Percentiles rank a stretch among this genome's conserved stretches.
Evolutionary conservation across 306 rosid species (phyloP).

Genomic region (Argentina anserina): DNA sequence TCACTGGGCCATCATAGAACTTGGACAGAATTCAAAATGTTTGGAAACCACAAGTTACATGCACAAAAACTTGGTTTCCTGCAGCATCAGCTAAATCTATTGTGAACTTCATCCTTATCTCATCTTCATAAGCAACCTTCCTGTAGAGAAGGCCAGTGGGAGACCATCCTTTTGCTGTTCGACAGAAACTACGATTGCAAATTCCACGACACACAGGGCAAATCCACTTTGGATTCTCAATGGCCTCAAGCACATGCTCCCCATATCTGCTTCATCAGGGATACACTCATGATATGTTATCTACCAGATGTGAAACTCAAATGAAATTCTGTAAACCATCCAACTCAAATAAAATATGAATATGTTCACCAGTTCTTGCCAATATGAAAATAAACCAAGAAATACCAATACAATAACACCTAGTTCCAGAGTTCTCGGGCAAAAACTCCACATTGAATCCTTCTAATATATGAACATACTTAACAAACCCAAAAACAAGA

Average conservation of each 20-base stretch:
- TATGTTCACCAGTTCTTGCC: not conserved
- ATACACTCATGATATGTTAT: not conserved
- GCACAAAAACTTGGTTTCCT: conserved; percentile 6
- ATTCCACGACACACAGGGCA: too few relatives aligned
- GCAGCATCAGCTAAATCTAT: not conserved
- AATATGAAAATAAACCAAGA: too few relatives aligned
- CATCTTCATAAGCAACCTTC: not conserved
- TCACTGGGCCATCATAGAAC: not conserved
- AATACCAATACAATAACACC: too few relatives aligned
- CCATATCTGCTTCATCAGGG: conserved; percentile 16
- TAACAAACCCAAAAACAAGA: too few relatives aligned
- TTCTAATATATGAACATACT: too few relatives aligned
- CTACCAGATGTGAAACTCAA: not conserved
- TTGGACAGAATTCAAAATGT: conserved; percentile 5
- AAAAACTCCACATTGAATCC: too few relatives aligned
- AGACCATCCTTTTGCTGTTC: too few relatives aligned
- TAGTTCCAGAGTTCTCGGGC: too few relatives aligned
- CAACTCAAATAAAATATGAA: not conserved
- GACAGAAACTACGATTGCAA: too few relatives aligned
- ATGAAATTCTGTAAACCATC: not conserved
- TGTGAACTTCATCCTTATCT: not conserved
- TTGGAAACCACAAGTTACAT: not conserved
- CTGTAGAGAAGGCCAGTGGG: too few relatives aligned
- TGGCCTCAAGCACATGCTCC: too few relatives aligned
- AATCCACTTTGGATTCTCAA: too few relatives aligned